Conservation (phyloP, 2,329 filamentous ascomycete species). For the Boeremia exigua region DNA sequence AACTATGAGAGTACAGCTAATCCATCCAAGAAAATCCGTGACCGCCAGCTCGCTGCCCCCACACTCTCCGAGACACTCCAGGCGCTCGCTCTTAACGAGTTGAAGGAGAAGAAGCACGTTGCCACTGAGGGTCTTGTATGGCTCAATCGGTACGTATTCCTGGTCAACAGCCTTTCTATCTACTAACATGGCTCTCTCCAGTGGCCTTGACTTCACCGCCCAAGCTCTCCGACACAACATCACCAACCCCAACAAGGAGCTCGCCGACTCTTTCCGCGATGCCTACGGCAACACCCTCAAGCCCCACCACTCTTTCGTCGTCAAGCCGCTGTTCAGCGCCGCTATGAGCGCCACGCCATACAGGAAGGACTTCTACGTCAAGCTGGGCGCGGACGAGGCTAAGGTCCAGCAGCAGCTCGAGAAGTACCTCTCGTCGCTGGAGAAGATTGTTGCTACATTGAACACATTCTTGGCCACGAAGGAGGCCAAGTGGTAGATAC, state of each 20-base stretch:
- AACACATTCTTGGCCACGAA: slow-evolving; percentile 59
- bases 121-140: slow-evolving; percentile 91
- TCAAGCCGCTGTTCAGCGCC: slow-evolving; percentile 91
- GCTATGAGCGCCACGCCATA: slow-evolving; percentile 95
- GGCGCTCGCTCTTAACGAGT: slow-evolving; percentile 82
- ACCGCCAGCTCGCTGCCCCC: slow-evolving; percentile 79
- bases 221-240: slow-evolving; percentile 82
- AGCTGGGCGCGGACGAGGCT: slow-evolving; percentile 72
- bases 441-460: slow-evolving; percentile 79
- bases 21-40: slow-evolving; percentile 77
- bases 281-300: slow-evolving; percentile 89
- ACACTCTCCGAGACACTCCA: slow-evolving; percentile 83
- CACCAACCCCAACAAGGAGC: slow-evolving; percentile 71
- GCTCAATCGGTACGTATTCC: slow-evolving; percentile 75
- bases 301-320: slow-evolving; percentile 84
- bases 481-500: slow-evolving; percentile 42
- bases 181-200: slow-evolving; percentile 46
- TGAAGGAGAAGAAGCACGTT: slow-evolving; percentile 85
- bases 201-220: slow-evolving; percentile 92
- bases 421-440: slow-evolving; percentile 76
- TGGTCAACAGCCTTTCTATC: slow-evolving; percentile 12
- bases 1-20: not conserved
- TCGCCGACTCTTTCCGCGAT: slow-evolving; percentile 82
- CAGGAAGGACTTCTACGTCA: slow-evolving; percentile 89
- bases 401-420: slow-evolving; percentile 70